Base-by-base conservation (phyloP, 1,139 yeast genomes). In the Waltiozyma sp. region DNA sequence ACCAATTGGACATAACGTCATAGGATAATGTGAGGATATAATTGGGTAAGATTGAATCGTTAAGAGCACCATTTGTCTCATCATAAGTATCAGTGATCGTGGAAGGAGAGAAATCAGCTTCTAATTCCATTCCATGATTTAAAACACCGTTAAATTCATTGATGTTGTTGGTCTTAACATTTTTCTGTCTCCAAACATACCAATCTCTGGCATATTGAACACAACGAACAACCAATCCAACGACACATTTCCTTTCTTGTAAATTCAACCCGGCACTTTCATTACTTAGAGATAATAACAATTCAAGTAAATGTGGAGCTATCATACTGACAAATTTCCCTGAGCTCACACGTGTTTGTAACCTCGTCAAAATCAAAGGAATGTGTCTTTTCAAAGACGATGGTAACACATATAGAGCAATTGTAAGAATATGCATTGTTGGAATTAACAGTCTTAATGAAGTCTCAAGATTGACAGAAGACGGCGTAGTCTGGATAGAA, bases 331-430 rank as follows among this genome's bases (percentile, higher is more conserved):
- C 80, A 52, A 72, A 74, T 0, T 80, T 69, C 52, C 78, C 77
- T 1, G 95, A 80, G 19, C 28, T 26, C 38, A 86, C 76, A 53
- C 84, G 72, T 1, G 86, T 79, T 56, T 86, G 95, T 38, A 87
- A 64, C 43, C 75, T 76, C 14, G 81, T 74, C 48, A 87, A 66
- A 11, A 86, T 78, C 18, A 74, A 77, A 5, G 82, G 70, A 41
- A 87, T 59, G 51, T 68, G 81, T 53, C 80, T 80, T 59, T 82
- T 83, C 43, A 86, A 70, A 0, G 93, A 80, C 16, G 73, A 58
- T 0, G 95, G 94, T 40, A 83, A 69, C 56, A 85, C 95, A 57
- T 83, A 84, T 58, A 94, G 84, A 50, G 93, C 82, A 1, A 84
- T 73, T 1, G 85, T 77, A 47, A 87, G 65, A 26, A 82, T 80